Evolutionary conservation across 2,329 filamentous ascomycete genomes (phyloP).

Genomic region (Aurifilum marmelostoma): DNA sequence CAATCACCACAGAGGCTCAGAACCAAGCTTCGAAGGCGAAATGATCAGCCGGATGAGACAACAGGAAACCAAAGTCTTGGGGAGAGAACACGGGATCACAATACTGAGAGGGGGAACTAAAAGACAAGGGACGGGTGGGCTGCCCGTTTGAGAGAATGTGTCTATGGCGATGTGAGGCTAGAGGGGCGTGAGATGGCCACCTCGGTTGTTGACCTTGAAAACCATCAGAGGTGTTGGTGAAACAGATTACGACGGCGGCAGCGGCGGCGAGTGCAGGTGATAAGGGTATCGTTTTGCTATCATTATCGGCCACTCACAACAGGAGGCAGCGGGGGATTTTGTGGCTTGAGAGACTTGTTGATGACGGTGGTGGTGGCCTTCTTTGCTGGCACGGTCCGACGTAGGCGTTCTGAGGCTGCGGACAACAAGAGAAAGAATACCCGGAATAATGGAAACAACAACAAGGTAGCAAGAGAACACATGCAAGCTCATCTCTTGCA

Average conservation of each 20-base stretch:
- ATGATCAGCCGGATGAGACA: conserved; percentile 35
- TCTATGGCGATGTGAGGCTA: background rate
- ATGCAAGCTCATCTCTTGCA: background rate
- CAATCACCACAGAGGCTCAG: conserved; percentile 52
- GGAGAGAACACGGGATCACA: background rate
- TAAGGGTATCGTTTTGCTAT: too few relatives aligned
- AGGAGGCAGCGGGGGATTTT: background rate
- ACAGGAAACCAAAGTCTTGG: too few relatives aligned
- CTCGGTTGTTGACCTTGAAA: background rate
- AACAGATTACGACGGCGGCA: background rate
- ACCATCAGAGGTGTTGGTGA: background rate
- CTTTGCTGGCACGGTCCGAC: background rate
- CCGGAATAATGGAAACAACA: background rate
- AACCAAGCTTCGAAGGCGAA: conserved; percentile 62
- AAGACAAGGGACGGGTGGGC: background rate
- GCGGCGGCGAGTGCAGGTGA: background rate
- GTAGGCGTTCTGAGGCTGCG: too few relatives aligned
- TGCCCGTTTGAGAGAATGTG: background rate
- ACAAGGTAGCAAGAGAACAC: background rate
- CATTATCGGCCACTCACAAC: background rate
- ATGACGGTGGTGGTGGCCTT: background rate
- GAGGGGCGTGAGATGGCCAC: background rate
- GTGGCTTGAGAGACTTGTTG: background rate
- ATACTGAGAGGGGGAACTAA: background rate
- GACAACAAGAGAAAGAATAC: background rate